These are phyloP conservation scores for Candida jianshihensis DNA, from an alignment of 805 yeast genomes.

Conservation along the genomic window DNA sequence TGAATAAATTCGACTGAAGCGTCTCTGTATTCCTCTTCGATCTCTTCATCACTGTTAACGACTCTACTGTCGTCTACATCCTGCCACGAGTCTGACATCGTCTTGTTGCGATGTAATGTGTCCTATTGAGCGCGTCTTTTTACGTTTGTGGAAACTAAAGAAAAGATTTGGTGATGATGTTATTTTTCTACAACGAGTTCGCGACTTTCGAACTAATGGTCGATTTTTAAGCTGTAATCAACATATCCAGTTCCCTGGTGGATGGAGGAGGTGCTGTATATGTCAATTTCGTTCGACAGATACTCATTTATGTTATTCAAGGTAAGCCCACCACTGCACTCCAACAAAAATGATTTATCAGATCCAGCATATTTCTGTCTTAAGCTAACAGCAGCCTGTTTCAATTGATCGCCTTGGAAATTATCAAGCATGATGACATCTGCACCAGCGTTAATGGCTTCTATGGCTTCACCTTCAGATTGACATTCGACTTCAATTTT, in stretches of 20 bases:
- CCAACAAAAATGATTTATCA: conserved; percentile 54
- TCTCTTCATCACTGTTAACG: conserved; percentile 1
- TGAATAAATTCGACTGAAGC: conserved; percentile 9
- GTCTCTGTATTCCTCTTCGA: conserved; percentile 9
- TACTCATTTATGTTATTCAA: conserved; percentile 56
- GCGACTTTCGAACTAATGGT: conserved; percentile 19
- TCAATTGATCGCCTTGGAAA: conserved; percentile 61
- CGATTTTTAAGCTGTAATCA: conserved; percentile 80
- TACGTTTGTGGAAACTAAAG: no score
- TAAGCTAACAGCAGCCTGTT: conserved; percentile 54
- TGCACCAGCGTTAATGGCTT: conserved; percentile 93
- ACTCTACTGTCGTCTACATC: conserved; percentile 15
- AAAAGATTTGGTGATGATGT: background rate
- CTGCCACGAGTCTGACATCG: conserved; percentile 27
- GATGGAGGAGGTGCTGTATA: conserved; percentile 83
- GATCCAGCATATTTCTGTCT: conserved; percentile 45
- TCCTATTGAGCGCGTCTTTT: no score
- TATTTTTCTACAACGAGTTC: no score
- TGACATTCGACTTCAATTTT: conserved; percentile 93
- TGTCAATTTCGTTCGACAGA: conserved; percentile 74
- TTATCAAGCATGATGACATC: conserved; percentile 94
- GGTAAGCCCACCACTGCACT: conserved; percentile 89
- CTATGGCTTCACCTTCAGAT: conserved; percentile 76
- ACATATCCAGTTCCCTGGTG: conserved; percentile 86
- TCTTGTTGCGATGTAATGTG: no score